Evolutionary conservation across 2,329 filamentous ascomycete species (phyloP).

Genomic region (Neonectria sp.): DNA sequence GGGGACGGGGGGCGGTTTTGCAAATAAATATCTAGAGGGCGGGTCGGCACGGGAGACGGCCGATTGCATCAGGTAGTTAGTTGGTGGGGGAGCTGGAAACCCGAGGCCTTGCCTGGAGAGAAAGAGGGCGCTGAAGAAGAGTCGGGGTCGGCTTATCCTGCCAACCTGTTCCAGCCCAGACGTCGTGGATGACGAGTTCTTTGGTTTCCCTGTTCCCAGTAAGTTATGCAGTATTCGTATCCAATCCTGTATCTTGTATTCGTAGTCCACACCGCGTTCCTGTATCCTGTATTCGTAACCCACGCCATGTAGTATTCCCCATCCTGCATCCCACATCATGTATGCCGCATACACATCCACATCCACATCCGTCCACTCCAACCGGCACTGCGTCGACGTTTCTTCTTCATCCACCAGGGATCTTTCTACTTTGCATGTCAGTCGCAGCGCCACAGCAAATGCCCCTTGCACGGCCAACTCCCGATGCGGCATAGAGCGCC

Average conservation of each 20-base stretch:
- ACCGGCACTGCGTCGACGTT: constrained; percentile 18
- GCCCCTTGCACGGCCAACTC: constrained; percentile 37
- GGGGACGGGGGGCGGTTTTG: neutral
- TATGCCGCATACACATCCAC: neutral
- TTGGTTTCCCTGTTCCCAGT: neutral
- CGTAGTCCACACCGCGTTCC: neutral
- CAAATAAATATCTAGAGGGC: neutral
- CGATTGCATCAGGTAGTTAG: neutral
- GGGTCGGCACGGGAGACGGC: neutral
- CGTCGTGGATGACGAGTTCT: neutral
- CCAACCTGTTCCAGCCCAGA: neutral
- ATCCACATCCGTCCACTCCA: neutral
- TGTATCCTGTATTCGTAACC: neutral
- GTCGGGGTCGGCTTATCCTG: neutral
- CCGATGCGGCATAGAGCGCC: constrained; percentile 35
- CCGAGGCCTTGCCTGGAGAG: neutral
- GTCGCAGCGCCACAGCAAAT: constrained; percentile 22
- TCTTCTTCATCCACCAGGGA: constrained; percentile 17
- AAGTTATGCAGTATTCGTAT: neutral
- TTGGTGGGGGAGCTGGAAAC: neutral
- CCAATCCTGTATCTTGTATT: neutral
- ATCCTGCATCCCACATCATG: neutral
- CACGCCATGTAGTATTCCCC: neutral
- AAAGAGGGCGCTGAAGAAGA: too few relatives aligned
- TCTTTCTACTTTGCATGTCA: constrained; percentile 26